phyloP scores from a whole-genome alignment of 1,284 basidiomycete genomes.

The Microbotryum saponariae region DNA sequence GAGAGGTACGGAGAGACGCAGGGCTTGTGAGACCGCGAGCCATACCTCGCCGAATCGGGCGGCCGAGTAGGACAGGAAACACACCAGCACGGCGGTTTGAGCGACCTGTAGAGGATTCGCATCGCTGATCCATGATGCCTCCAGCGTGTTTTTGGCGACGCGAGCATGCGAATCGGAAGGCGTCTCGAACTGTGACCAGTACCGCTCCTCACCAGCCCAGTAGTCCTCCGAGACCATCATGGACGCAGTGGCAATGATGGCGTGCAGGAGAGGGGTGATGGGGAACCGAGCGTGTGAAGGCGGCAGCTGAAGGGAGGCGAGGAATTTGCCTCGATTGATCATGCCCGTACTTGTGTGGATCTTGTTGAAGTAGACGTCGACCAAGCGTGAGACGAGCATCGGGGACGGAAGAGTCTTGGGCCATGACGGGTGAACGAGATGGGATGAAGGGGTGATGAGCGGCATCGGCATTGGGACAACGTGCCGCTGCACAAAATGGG shows the following conservation, averaged over 20 bases:
- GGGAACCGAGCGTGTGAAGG: constrained; percentile 69
- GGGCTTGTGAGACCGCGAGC: constrained; percentile 78
- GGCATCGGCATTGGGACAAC: not conserved
- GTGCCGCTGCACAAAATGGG: not conserved
- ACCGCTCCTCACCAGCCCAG: constrained; percentile 23
- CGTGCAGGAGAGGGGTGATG: constrained; percentile 72
- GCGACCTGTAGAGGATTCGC: constrained; percentile 67
- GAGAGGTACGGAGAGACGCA: constrained; percentile 66
- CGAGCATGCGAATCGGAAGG: constrained; percentile 72
- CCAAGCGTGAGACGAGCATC: constrained; percentile 15
- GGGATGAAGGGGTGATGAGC: not conserved
- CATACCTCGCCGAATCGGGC: constrained; percentile 77
- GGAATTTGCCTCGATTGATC: constrained; percentile 63
- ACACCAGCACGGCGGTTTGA: constrained; percentile 72
- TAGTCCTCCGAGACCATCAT: constrained; percentile 62
- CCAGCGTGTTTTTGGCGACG: not conserved
- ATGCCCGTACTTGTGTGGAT: constrained; percentile 38
- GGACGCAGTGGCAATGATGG: constrained; percentile 75
- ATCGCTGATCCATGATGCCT: not conserved
- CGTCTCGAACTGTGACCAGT: constrained; percentile 15
- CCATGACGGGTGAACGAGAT: constrained; percentile 8
- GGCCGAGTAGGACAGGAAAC: constrained; percentile 79
- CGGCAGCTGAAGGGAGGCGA: constrained; percentile 61
- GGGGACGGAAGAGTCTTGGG: constrained; percentile 7
- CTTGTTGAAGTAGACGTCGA: constrained; percentile 26